Percentiles rank a stretch among this genome's conserved stretches.
Evolutionary conservation across 2,329 filamentous ascomycete genomes (phyloP).

Genomic region (Fusarium azukiicola): DNA sequence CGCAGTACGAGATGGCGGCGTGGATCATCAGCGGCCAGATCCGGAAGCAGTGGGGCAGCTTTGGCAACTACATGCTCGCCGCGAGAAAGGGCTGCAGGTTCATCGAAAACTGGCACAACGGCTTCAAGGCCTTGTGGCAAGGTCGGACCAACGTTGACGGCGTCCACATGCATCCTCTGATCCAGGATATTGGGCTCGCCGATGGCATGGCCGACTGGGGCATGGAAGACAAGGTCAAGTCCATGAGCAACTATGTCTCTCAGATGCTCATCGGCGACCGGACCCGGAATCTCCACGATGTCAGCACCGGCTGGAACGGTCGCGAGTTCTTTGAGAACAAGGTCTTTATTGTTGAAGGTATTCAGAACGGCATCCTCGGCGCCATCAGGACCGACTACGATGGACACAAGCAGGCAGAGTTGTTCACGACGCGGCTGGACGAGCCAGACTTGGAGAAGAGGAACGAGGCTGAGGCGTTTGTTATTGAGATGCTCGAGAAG

Average conservation of each 20-base stretch:
- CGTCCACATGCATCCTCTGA: constrained; percentile 56
- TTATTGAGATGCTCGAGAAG: constrained; percentile 59
- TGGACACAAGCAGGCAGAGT: constrained; percentile 55
- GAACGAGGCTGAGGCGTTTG: constrained; percentile 55
- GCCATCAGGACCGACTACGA: constrained; percentile 55
- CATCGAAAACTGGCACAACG: constrained; percentile 66
- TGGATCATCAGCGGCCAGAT: constrained; percentile 62
- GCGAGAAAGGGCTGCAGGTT: constrained; percentile 65
- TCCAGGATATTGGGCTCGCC: constrained; percentile 58
- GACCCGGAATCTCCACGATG: constrained; percentile 58
- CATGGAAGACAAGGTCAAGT: constrained; percentile 42
- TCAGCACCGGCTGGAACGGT: constrained; percentile 57
- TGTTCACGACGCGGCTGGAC: constrained; percentile 58
- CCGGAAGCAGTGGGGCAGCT: constrained; percentile 57
- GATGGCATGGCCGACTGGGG: constrained; percentile 50
- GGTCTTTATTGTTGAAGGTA: constrained; percentile 57
- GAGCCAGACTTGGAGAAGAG: constrained; percentile 55
- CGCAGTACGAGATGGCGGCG: constrained; percentile 59
- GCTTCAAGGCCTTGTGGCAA: constrained; percentile 62
- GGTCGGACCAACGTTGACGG: constrained; percentile 58
- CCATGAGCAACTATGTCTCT: constrained; percentile 62
- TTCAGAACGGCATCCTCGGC: constrained; percentile 58
- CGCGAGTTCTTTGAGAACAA: constrained; percentile 58
- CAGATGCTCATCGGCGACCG: constrained; percentile 63
- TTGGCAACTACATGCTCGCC: constrained; percentile 67